Base-by-base conservation (phyloP, 306 rosid genomes). In the Gastrolobium bilobum region DNA sequence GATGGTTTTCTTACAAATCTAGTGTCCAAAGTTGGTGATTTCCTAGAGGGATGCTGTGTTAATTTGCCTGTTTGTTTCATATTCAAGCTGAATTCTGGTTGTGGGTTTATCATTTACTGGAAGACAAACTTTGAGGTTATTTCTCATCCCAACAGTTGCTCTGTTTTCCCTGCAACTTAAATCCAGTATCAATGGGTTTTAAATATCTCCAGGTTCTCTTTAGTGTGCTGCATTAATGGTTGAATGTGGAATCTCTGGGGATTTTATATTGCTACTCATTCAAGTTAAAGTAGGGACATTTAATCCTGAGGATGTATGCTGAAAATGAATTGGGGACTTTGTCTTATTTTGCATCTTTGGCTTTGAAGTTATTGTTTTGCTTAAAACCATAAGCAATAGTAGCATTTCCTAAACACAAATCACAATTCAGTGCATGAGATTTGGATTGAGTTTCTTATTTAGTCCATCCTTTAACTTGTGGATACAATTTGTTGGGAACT, bases 71-170 rank as follows among this genome's bases (percentile, higher is more conserved):
- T 50, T 71, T 76, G 73, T 71, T 86, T 75, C 74, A 70, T 56
- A 57, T 58, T 78, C 52, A 66, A 67, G 79, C 79, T 83, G 71
- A 79, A 65, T 64, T 68, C 68, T 70, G 62, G 83, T 80, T 73
- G 62, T 39, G 66, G 73, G 70, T 64, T 73, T 84, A 50, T 70
- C 62, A 37, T 44, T 74, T 69, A 63, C 80, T 62, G 11, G 71
- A 79, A 62, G 82, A 75, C 66, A 69, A 7, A 64, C 6, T 79
- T 79, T 66, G 80, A 75, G 77, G 86, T 65, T 79, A 79, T 50
- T 70, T 79, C 76, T 79, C 80, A 64, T 79, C 65, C 75, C 61
- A 37, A 40, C 4, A 48, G 50, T 34, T 58, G 37, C 14, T 69
- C 5, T 5, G 6, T 81, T 77, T 59, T 78, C 48, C 54, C 59